Conservation (phyloP, 768 basidiomycete species). For the Naganishia vishniacii region DNA sequence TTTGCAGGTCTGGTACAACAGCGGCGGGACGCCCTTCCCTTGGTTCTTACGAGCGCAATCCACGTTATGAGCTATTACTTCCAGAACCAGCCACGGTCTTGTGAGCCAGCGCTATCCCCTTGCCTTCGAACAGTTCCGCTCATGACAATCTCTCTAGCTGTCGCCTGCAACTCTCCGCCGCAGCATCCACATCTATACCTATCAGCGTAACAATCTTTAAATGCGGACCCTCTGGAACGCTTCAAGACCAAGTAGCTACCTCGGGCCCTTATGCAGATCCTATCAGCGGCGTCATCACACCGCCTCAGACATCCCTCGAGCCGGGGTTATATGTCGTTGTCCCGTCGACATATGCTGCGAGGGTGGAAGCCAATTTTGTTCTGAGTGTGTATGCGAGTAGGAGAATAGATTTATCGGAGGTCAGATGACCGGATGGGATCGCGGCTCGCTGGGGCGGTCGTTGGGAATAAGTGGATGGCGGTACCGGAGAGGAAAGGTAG, state of each 20-base stretch:
- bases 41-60: constrained; percentile 63
- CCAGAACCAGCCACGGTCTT: constrained; percentile 28
- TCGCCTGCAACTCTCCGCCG: constrained; percentile 32
- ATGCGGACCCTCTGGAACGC: constrained; percentile 50
- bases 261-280: constrained; percentile 77
- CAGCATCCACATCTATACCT: constrained; percentile 24
- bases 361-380: constrained; percentile 29
- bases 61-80: constrained; percentile 59
- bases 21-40: constrained; percentile 69
- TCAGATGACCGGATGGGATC: neutral
- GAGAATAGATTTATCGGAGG: neutral
- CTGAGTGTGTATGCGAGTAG: neutral
- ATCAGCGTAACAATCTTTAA: constrained; percentile 45
- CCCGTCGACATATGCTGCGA: constrained; percentile 67
- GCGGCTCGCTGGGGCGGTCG: too few relatives aligned
- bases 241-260: constrained; percentile 54
- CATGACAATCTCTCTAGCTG: constrained; percentile 22
- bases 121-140: neutral
- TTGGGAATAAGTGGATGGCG: too few relatives aligned
- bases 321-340: constrained; percentile 67
- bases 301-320: constrained; percentile 54
- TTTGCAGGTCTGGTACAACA: constrained; percentile 55
- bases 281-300: constrained; percentile 62
- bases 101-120: constrained; percentile 26
- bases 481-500: too few relatives aligned